A percentile compares a stretch with the other conserved stretches of the same genome.
Evolutionary conservation across 768 basidiomycete genomes (phyloP).

Genomic region (Saitozyma sp.): DNA sequence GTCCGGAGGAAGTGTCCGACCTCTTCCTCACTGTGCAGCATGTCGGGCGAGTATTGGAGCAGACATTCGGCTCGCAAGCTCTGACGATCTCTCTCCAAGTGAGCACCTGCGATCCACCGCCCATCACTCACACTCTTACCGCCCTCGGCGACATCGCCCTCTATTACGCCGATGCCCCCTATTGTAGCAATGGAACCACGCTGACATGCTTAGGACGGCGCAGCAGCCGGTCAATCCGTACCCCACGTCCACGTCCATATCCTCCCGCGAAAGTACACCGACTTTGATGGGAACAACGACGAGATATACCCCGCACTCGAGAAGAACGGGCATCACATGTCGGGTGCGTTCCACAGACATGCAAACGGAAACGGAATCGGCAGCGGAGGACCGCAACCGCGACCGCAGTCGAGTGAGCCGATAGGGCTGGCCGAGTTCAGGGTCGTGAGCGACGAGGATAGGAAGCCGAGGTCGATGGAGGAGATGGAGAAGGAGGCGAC

Average conservation of each 20-base stretch:
- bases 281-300: constrained; percentile 55
- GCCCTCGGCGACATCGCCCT: no score
- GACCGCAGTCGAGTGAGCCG: not conserved
- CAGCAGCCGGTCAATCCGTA: constrained; percentile 78
- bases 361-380: constrained; percentile 4
- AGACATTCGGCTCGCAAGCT: constrained; percentile 75
- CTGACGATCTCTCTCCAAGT: constrained; percentile 91
- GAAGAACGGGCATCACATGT: constrained; percentile 41
- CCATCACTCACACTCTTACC: no score
- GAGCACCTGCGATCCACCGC: constrained; percentile 10
- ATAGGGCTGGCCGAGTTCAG: not conserved
- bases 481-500: constrained; percentile 80
- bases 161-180: constrained; percentile 8
- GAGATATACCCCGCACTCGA: constrained; percentile 69
- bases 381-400: constrained; percentile 46
- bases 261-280: constrained; percentile 70
- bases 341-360: not conserved
- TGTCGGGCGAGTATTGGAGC: constrained; percentile 77
- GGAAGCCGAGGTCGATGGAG: constrained; percentile 63
- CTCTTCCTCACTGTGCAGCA: constrained; percentile 76
- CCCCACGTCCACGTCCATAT: constrained; percentile 97
- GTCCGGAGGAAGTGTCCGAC: constrained; percentile 66
- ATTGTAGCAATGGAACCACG: not conserved
- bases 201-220: constrained; percentile 66
- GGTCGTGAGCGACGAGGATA: constrained; percentile 60